A percentile compares a stretch with the other conserved stretches of the same genome.
Conservation (phyloP, 345 rosid species). For the Nephelium lappaceum region DNA sequence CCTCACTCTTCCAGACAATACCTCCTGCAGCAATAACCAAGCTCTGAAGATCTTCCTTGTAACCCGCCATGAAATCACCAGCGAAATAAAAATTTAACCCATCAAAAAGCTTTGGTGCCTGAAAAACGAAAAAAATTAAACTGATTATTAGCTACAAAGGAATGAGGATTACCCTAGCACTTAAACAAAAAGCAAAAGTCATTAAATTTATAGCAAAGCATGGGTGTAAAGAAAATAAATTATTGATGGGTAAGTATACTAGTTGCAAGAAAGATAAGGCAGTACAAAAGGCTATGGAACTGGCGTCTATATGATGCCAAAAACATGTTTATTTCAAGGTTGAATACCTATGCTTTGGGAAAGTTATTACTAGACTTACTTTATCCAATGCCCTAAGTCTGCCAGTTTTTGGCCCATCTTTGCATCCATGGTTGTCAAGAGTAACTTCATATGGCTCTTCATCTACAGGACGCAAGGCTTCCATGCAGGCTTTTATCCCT, state of each 20-base stretch:
- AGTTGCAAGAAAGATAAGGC: background rate
- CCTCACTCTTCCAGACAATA: conserved; percentile 45
- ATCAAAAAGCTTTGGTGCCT: conserved; percentile 76
- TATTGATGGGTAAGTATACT: background rate
- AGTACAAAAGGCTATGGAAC: background rate
- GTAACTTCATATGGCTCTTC: conserved; percentile 79
- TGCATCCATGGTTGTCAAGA: conserved; percentile 71
- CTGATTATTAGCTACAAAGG: background rate
- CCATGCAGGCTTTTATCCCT: conserved; percentile 89
- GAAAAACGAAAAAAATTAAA: conserved; percentile 22
- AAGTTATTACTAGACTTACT: conserved; percentile 36
- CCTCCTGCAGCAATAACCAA: conserved; percentile 72
- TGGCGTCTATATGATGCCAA: background rate
- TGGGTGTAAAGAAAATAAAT: background rate
- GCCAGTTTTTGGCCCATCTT: conserved; percentile 70
- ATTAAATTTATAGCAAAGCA: background rate
- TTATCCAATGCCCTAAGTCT: conserved; percentile 59
- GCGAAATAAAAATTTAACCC: conserved; percentile 59
- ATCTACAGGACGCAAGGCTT: conserved; percentile 43
- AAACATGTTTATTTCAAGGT: background rate
- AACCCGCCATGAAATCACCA: conserved; percentile 61
- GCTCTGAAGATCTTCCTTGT: conserved; percentile 66
- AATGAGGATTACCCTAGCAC: background rate
- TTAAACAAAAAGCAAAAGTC: background rate
- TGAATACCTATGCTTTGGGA: background rate